phyloP scores from a whole-genome alignment of 176 grass and related monocot genomes.

The Canna indica region DNA sequence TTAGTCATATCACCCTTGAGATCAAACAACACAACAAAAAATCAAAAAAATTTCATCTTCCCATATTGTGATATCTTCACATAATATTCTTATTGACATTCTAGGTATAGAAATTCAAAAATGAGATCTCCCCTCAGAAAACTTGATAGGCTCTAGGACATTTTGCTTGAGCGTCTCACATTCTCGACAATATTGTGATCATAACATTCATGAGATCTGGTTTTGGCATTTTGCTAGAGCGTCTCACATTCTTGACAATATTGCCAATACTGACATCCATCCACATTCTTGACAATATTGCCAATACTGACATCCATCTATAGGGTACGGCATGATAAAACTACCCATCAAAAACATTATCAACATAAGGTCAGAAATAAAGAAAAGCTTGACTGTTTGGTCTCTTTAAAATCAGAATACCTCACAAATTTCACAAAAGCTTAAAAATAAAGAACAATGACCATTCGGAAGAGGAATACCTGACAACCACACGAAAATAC shows the following conservation, averaged over 20 bases:
- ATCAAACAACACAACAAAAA: background rate
- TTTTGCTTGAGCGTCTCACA: background rate
- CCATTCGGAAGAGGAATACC: too few relatives aligned
- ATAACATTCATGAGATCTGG: too few relatives aligned
- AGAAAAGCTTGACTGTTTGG: background rate
- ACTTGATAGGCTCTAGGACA: background rate
- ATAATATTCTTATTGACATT: background rate
- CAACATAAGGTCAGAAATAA: slow-evolving; percentile 1
- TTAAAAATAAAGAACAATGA: too few relatives aligned
- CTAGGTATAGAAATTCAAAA: background rate
- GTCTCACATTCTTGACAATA: too few relatives aligned
- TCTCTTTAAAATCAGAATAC: too few relatives aligned
- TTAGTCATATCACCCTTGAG: background rate
- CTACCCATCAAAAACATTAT: slow-evolving; percentile 3
- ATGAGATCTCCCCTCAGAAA: background rate
- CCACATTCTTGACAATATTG: too few relatives aligned
- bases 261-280: too few relatives aligned
- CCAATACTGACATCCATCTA: background rate
- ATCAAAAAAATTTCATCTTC: background rate
- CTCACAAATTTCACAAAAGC: too few relatives aligned
- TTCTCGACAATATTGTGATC: background rate
- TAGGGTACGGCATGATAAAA: background rate
- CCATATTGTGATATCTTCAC: background rate
- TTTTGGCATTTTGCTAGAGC: too few relatives aligned
- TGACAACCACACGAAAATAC: too few relatives aligned